Conservation (phyloP, 805 yeast genomes). For the Kluyveromyces aestuarii region DNA sequence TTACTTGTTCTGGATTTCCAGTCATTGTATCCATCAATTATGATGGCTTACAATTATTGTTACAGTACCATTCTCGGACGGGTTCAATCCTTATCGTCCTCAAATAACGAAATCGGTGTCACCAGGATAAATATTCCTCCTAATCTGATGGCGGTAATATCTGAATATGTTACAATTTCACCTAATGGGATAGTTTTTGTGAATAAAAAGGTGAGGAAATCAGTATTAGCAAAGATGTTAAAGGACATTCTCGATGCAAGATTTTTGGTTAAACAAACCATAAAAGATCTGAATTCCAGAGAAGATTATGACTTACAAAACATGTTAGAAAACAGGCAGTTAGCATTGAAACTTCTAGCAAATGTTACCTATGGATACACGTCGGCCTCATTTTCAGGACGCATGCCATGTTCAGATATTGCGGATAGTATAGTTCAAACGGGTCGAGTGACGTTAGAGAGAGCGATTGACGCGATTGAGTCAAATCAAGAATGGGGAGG, state of each 20-base stretch:
- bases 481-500: conserved; percentile 61
- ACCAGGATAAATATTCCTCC: conserved; percentile 40
- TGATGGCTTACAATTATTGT: conserved; percentile 87
- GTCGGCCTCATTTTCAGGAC: conserved; percentile 88
- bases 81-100: conserved; percentile 41
- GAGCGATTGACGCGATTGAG: conserved; percentile 64
- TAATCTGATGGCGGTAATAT: conserved; percentile 46
- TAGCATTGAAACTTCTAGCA: conserved; percentile 83
- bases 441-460: conserved; percentile 75
- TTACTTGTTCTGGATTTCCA: conserved; percentile 87
- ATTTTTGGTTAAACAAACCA: conserved; percentile 66
- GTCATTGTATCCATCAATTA: conserved; percentile 84
- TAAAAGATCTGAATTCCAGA: conserved; percentile 37
- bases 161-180: conserved; percentile 52
- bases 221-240: conserved; percentile 75
- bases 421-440: conserved; percentile 92
- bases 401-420: conserved; percentile 94
- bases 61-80: conserved; percentile 65
- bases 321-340: conserved; percentile 46
- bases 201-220: conserved; percentile 53
- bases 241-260: conserved; percentile 75
- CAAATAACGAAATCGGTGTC: conserved; percentile 45
- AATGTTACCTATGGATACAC: conserved; percentile 96
- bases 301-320: conserved; percentile 51
- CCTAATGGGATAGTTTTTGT: conserved; percentile 86